Conservation (phyloP, 2,329 filamentous ascomycete genomes). For the Ascochyta koolunga region DNA sequence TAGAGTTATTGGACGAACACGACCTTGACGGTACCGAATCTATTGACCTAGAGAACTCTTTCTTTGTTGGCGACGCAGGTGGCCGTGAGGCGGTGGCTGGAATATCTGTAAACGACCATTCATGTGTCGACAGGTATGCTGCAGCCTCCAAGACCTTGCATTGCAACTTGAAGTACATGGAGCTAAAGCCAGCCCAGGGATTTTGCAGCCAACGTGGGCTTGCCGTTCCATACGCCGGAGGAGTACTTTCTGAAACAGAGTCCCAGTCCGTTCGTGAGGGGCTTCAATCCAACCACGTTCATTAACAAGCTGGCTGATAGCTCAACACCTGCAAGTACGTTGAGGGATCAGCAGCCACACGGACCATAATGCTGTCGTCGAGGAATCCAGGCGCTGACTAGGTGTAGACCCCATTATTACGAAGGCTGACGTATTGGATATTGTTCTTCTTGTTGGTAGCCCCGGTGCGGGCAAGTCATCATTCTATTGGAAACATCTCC, state of each 20-base stretch:
- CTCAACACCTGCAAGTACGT: constrained; percentile 43
- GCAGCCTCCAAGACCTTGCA: neutral
- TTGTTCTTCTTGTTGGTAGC: constrained; percentile 86
- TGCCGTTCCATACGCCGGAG: constrained; percentile 84
- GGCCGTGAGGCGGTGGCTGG: constrained; percentile 53
- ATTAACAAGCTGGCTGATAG: constrained; percentile 27
- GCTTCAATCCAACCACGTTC: constrained; percentile 70
- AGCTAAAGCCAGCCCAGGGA: constrained; percentile 53
- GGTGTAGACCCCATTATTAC: constrained; percentile 50
- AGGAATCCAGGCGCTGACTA: constrained; percentile 28
- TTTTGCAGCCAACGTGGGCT: constrained; percentile 82
- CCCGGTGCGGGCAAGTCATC: constrained; percentile 92
- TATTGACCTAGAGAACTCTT: constrained; percentile 72
- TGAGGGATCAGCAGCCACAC: constrained; percentile 25
- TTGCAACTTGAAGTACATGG: neutral
- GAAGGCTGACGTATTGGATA: constrained; percentile 70
- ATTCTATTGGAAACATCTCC: constrained; percentile 79
- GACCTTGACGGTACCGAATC: constrained; percentile 56
- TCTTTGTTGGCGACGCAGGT: constrained; percentile 90
- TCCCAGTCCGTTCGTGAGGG: constrained; percentile 68
- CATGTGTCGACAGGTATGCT: constrained; percentile 63
- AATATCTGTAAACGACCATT: constrained; percentile 61
- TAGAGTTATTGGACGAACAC: constrained; percentile 62
- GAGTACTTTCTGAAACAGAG: constrained; percentile 81
- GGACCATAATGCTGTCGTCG: constrained; percentile 4